phyloP scores from a whole-genome alignment of 2,329 filamentous ascomycete species.

The Colletotrichum sidae region DNA sequence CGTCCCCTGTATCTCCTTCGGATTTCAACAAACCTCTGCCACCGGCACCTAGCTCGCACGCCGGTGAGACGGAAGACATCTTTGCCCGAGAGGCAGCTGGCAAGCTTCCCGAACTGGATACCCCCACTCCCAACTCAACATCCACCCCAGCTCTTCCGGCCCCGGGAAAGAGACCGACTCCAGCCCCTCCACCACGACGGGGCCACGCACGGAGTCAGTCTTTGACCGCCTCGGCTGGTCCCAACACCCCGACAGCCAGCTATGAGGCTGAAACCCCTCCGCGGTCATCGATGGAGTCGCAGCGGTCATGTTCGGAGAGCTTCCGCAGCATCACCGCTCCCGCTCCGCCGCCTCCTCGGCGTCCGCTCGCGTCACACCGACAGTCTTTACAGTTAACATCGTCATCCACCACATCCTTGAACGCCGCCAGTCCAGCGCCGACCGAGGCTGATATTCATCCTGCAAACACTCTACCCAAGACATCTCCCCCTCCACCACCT shows the following conservation, averaged over 20 bases:
- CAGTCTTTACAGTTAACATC: slow-evolving; percentile 38
- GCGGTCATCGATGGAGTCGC: slow-evolving; percentile 64
- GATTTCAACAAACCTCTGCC: slow-evolving; percentile 74
- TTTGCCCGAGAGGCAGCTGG: slow-evolving; percentile 67
- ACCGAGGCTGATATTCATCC: slow-evolving; percentile 10
- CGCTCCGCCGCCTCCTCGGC: slow-evolving; percentile 66
- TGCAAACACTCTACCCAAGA: slow-evolving; percentile 27
- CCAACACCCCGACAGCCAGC: slow-evolving; percentile 36
- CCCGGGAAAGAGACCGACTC: slow-evolving; percentile 56
- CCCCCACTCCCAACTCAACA: slow-evolving; percentile 38
- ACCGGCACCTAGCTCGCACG: slow-evolving; percentile 60
- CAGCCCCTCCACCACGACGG: slow-evolving; percentile 63
- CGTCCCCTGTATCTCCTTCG: slow-evolving; percentile 50
- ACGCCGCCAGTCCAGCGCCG: slow-evolving; percentile 16
- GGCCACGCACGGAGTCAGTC: slow-evolving; percentile 59
- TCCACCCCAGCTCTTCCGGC: slow-evolving; percentile 52
- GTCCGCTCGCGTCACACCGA: slow-evolving; percentile 55
- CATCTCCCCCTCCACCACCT: slow-evolving; percentile 57
- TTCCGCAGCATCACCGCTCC: slow-evolving; percentile 57
- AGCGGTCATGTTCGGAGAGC: slow-evolving; percentile 58
- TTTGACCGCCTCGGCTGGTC: slow-evolving; percentile 21
- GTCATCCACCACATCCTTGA: slow-evolving; percentile 19
- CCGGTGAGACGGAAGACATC: slow-evolving; percentile 60
- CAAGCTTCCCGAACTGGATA: slow-evolving; percentile 58
- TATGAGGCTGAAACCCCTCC: slow-evolving; percentile 54